Base-by-base conservation (phyloP, 805 yeast genomes). In the Starmerella bacillaris region DNA sequence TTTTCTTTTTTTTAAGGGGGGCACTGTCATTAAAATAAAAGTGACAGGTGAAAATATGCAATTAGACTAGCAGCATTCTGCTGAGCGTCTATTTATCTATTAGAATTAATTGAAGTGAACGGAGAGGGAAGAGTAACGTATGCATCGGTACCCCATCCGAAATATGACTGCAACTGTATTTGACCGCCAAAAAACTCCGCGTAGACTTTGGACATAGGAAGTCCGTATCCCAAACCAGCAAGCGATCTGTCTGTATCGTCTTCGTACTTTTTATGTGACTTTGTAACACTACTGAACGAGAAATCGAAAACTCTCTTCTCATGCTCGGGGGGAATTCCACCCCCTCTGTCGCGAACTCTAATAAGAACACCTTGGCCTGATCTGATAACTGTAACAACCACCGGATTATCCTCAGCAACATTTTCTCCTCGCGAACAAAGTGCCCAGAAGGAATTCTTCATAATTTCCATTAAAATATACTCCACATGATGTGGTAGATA, bases 201-300 rank as follows among this genome's bases (percentile, higher is more conserved):
- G 47, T 78, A 78, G 0, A 80, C 76, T 46, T 70, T 60, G 40
- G 84, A 78, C 42, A 86, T 59, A 5, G 96, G 96, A 37, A 86
- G 56, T 0, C 98, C 98, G 51, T 82, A 86, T 1, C 96, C 96
- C 78, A 89, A 78, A 0, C 98, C 98, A 0, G 95, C 94, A 24
- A 86, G 68, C 17, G 65, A 64, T 18, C 66, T 64, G 2, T 83
- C 84, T 0, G 83, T 84, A n/a, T 53, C 39, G 54, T 63, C 45
- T 15, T 35, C 41, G 5, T 7, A 15, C 44, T 61, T 63, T 47
- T 57, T 77, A 4, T 71, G 72, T 38, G 70, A 76, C 16, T 64
- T 61, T 32, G 72, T 73, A 40, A 73, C 83, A 0, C 94, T 80
- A 2, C 92, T 67, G 56, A 77, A 86, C 4, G 94, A 75, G 56